Evolutionary conservation across 2,329 filamentous ascomycete genomes (phyloP), one percentile per base, ranked within the genome.

Genomic region (Pseudonectria buxi): DNA sequence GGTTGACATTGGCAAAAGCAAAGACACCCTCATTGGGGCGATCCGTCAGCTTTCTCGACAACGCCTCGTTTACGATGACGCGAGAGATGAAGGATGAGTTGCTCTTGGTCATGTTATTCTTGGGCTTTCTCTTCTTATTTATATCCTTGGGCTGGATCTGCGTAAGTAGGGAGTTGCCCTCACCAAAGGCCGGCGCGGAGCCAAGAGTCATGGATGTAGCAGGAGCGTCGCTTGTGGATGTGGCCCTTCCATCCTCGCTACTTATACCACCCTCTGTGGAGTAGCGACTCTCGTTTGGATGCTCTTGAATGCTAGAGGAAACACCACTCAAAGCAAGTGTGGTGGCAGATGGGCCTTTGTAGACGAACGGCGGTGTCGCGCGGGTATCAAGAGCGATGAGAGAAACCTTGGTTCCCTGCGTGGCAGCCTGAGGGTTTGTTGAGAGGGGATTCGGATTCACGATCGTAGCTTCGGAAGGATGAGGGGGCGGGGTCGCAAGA

Each of bases 51-150:
- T 85, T 81, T 62, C 92, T 94, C 14, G 75, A 72, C 36, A 94
- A 62, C 4, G 73, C 72, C 51, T 98, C 92, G 53, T 95, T 86
- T 12, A 88, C 81, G 45, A 96, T 95, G 24, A 95, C 90, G 36
- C 92, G 72, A n/a, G 90, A 95, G 22, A 98, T 92, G 56, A 95
- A 98, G 1, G 90, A 95, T 9, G 92, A 98, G 61, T 95, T 96
- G 65, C 88, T 96, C 70, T 98, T 98, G 34, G 90, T 81, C 60
- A 98, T 92, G 60, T 94, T 96, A 63, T 90, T 96, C 72, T 96
- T 98, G 3, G 92, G 92, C 61, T 98, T 98, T 55, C 82, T 78
- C 57, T 79, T 76, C 69, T 95, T 95, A 45, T 76, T 79, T 27
- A 76, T 73, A 53, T 89, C 86, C 53, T 86, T 87, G 22, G 72